Evolutionary conservation across 164 flowering plant species (phyloP), one percentile per base, ranked within the genome.

Genomic region (Nymphaea colorata): DNA sequence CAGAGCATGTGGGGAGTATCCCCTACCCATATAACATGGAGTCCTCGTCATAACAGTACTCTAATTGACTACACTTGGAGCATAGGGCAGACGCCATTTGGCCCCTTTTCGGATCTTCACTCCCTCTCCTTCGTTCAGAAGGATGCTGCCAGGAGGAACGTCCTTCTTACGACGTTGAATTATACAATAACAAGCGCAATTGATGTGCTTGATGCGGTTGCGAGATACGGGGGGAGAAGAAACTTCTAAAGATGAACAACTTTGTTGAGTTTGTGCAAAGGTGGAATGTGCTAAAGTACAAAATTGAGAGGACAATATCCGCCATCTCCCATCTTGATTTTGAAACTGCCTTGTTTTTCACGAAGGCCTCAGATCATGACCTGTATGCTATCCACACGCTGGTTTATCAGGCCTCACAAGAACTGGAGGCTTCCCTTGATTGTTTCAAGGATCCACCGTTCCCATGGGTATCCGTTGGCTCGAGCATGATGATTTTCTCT

Each of bases 1-100:
- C 99, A 95, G 82, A 95, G 92, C 66, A 82, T 88, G 94, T 95
- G 98, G 97, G 99, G 99, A 8, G 94, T 95, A n/a, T 84, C 98
- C 2, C 98, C 99, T 0, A 95, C 97, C 25, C 99, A 95, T 75
- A 62, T 88, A 77, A 44, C 72, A n/a, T 92, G 99, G 99, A 92
- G 97, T 73, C 79, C 92, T 0, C 77, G 80, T 74, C 97, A 94
- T 74, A 94, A 90, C 67, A 74, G 45, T 55, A 90, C 96, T 51
- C 60, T 90, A 66, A 88, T 95, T 61, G 99, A 95, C 69, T 95
- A 95, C 77, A 88, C 99, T 2, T 92, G 99, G 98, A 92, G 98
- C 77, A 74, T 88, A 51, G 99, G 99, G 59, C 96, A 90, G 70
- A 95, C 98, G 57, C 99, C 99, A 43, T 95, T 95, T 77, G 99